Percentiles rank a stretch among this genome's conserved stretches.
phyloP scores from a whole-genome alignment of 352 stramenopile species.

The Globisporangium okanoganense region DNA sequence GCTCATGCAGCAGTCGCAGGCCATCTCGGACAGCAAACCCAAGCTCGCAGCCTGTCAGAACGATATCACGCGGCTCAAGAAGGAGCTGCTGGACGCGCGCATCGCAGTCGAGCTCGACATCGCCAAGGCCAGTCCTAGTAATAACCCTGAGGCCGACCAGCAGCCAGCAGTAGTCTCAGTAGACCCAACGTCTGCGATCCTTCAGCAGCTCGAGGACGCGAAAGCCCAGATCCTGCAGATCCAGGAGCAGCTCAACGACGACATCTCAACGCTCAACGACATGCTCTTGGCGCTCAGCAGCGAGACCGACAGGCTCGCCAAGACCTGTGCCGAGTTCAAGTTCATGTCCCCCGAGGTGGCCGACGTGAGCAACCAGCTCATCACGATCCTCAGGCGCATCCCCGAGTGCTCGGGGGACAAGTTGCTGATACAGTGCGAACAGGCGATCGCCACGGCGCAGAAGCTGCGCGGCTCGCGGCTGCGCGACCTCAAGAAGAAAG shows the following conservation, averaged over 20 bases:
- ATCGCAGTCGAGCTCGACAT: constrained; percentile 41
- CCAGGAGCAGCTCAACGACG: constrained; percentile 41
- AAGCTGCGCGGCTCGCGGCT: constrained; percentile 43
- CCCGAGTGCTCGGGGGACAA: constrained; percentile 42
- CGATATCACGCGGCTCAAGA: constrained; percentile 39
- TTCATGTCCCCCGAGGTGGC: constrained; percentile 29
- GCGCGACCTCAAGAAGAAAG: constrained; percentile 47
- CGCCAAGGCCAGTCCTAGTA: constrained; percentile 18
- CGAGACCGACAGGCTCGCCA: constrained; percentile 44
- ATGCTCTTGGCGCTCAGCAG: constrained; percentile 36
- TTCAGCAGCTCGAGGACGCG: constrained; percentile 30
- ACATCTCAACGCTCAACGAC: constrained; percentile 44
- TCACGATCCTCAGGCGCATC: constrained; percentile 29
- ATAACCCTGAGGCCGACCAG: background rate
- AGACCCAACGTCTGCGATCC: background rate
- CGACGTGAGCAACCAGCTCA: constrained; percentile 18
- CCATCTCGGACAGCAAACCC: constrained; percentile 39
- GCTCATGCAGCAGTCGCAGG: constrained; percentile 32
- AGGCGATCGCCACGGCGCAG: constrained; percentile 38
- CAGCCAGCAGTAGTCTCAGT: background rate
- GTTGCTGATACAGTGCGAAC: constrained; percentile 38
- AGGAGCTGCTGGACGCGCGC: constrained; percentile 33
- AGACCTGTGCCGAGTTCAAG: constrained; percentile 25
- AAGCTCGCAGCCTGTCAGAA: constrained; percentile 26
- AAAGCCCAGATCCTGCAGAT: constrained; percentile 37